Conservation (phyloP, 1,284 basidiomycete genomes). For the Ustilago hordei region DNA sequence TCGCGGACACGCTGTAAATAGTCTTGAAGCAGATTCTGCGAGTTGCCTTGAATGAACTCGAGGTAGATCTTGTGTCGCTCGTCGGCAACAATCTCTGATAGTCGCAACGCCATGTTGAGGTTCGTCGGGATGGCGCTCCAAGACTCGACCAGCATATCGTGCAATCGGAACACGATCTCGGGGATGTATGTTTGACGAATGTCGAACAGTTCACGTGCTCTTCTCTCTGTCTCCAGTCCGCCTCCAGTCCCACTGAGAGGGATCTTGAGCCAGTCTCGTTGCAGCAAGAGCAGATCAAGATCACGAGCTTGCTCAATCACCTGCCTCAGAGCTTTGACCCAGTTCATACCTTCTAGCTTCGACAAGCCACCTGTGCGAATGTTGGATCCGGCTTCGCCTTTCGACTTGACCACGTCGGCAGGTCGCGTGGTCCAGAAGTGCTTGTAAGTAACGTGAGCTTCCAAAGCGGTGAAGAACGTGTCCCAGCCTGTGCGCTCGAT, state of each 20-base stretch:
- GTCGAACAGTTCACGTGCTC: conserved; percentile 78
- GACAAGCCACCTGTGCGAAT: conserved; percentile 36
- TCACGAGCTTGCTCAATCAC: conserved; percentile 70
- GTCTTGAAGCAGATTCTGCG: conserved; percentile 63
- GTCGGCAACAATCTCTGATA: conserved; percentile 88
- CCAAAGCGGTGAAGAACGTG: conserved; percentile 63
- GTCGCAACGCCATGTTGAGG: conserved; percentile 80
- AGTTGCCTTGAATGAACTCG: conserved; percentile 78
- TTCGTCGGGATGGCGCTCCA: conserved; percentile 78
- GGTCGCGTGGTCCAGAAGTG: conserved; percentile 57
- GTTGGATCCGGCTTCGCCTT: background rate
- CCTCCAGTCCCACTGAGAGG: conserved; percentile 45
- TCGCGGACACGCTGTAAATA: conserved; percentile 64
- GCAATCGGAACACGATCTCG: conserved; percentile 87
- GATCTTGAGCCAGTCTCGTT: conserved; percentile 72
- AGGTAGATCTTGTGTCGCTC: conserved; percentile 87
- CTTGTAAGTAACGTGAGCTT: conserved; percentile 55
- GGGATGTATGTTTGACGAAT: conserved; percentile 91
- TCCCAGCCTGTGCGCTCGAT: conserved; percentile 64
- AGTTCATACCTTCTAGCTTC: conserved; percentile 53
- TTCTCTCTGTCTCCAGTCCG: conserved; percentile 73
- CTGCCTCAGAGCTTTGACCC: conserved; percentile 44
- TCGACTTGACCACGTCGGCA: conserved; percentile 12
- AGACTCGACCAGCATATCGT: conserved; percentile 79
- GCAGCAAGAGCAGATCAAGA: conserved; percentile 70